These are phyloP conservation scores for Sanguinoderma infundibulare DNA, from an alignment of 1,284 basidiomycete genomes.

Conservation along the genomic window DNA sequence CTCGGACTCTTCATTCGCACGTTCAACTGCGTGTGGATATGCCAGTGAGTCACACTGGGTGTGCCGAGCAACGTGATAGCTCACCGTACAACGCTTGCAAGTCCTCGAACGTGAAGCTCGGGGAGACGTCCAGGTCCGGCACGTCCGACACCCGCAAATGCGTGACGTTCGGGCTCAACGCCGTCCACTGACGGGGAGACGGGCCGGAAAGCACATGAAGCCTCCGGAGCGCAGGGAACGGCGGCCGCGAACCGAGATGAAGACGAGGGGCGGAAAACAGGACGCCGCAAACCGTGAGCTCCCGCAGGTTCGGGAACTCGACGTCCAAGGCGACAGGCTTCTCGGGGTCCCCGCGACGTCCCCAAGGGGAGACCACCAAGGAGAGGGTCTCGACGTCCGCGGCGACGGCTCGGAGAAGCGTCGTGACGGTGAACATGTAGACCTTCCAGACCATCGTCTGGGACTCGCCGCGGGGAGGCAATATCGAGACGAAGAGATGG, in stretches of 20 bases:
- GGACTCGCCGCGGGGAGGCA: conserved; percentile 10
- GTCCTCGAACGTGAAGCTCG: conserved; percentile 8
- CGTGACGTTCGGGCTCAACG: conserved; percentile 20
- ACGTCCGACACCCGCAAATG: conserved; percentile 20
- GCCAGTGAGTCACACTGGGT: not conserved
- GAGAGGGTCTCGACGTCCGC: conserved; percentile 19
- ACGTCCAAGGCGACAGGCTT: conserved; percentile 9
- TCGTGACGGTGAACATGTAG: conserved; percentile 17
- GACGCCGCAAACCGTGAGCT: conserved; percentile 22
- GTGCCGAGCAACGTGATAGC: not conserved
- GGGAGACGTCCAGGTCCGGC: conserved; percentile 7
- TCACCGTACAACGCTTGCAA: conserved; percentile 7
- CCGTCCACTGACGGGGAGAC: conserved; percentile 15
- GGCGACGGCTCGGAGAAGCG: conserved; percentile 18
- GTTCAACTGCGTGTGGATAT: not conserved
- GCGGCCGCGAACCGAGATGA: conserved; percentile 11
- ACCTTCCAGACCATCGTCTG: conserved; percentile 17
- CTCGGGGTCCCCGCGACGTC: not conserved
- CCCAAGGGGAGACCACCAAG: conserved; percentile 17
- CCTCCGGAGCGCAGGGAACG: conserved; percentile 2
- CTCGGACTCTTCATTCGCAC: not conserved
- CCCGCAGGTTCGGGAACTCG: conserved; percentile 16
- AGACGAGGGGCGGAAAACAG: conserved; percentile 20
- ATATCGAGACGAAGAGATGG: conserved; percentile 23
- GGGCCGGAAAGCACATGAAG: not conserved